Evolutionary conservation across 2,329 filamentous ascomycete genomes (phyloP).

Genomic region (Pyrenochaeta sp.): DNA sequence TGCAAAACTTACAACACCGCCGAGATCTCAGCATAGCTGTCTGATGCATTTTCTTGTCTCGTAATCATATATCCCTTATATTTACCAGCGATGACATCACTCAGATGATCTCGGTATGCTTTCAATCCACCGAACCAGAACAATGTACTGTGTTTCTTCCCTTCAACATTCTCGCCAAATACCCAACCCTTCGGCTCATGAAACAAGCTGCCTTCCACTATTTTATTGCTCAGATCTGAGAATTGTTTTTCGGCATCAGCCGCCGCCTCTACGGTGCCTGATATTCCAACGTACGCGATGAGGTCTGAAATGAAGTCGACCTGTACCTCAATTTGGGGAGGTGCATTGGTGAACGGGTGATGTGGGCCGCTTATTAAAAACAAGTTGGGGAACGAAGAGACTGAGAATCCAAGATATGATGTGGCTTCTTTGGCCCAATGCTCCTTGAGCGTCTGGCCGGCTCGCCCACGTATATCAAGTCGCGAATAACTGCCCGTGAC

Average conservation of each 20-base stretch:
- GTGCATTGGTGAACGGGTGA: constrained; percentile 54
- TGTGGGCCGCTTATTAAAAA: constrained; percentile 55
- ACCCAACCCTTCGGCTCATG: constrained; percentile 50
- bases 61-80: constrained; percentile 2
- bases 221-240: constrained; percentile 42
- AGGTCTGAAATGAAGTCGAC: constrained; percentile 50
- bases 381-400: constrained; percentile 35
- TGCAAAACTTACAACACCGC: neutral
- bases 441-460: constrained; percentile 33
- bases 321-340: constrained; percentile 49
- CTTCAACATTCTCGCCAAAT: constrained; percentile 48
- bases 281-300: constrained; percentile 32
- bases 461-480: constrained; percentile 24
- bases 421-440: constrained; percentile 36
- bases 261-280: constrained; percentile 38
- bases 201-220: constrained; percentile 42
- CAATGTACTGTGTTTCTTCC: constrained; percentile 47
- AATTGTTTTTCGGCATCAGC: constrained; percentile 47
- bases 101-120: constrained; percentile 6
- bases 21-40: neutral
- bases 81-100: neutral
- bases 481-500: constrained; percentile 44
- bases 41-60: too few species aligned
- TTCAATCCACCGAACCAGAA: constrained; percentile 46
- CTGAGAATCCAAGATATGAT: constrained; percentile 44